Evolutionary conservation across 306 rosid genomes (phyloP).

Genomic region (Gastrolobium villosum): DNA sequence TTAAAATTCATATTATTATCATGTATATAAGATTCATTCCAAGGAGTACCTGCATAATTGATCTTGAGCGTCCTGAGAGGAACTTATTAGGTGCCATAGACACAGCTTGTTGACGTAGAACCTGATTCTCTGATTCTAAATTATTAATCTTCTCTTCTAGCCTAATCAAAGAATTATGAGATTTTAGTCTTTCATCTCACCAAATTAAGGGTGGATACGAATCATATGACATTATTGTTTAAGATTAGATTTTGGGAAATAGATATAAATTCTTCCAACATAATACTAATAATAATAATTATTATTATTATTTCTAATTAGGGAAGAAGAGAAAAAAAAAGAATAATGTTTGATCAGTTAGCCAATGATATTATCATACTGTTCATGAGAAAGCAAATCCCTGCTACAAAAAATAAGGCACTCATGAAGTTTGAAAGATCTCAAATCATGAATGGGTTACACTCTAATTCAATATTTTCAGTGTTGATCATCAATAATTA

Average conservation of each 20-base stretch:
- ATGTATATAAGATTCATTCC: slow-evolving; percentile 21
- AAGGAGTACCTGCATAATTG: slow-evolving; percentile 74
- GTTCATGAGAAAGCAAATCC: slow-evolving; percentile 21
- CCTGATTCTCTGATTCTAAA: slow-evolving; percentile 89
- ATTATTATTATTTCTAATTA: not conserved
- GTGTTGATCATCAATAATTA: not conserved
- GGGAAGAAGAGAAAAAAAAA: slow-evolving; percentile 41
- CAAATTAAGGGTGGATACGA: slow-evolving; percentile 33
- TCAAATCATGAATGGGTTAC: slow-evolving; percentile 23
- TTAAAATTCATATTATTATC: slow-evolving; percentile 35
- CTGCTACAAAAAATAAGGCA: not conserved
- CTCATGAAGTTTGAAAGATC: slow-evolving; percentile 33
- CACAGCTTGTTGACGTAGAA: slow-evolving; percentile 91
- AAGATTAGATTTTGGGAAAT: slow-evolving; percentile 19
- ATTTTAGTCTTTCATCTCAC: slow-evolving; percentile 49
- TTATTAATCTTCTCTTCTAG: slow-evolving; percentile 87
- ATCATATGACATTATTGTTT: slow-evolving; percentile 36
- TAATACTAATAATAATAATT: not conserved
- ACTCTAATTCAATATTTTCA: slow-evolving; percentile 29
- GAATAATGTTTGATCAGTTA: slow-evolving; percentile 37
- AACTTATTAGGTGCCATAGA: slow-evolving; percentile 92
- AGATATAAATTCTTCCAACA: slow-evolving; percentile 16
- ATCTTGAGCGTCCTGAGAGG: slow-evolving; percentile 84
- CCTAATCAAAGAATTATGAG: slow-evolving; percentile 63
- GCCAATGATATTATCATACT: slow-evolving; percentile 38